Evolutionary conservation across 2,329 filamentous ascomycete genomes (phyloP), one percentile per base, ranked within the genome.

Genomic region (Calonectria multiphialidica): DNA sequence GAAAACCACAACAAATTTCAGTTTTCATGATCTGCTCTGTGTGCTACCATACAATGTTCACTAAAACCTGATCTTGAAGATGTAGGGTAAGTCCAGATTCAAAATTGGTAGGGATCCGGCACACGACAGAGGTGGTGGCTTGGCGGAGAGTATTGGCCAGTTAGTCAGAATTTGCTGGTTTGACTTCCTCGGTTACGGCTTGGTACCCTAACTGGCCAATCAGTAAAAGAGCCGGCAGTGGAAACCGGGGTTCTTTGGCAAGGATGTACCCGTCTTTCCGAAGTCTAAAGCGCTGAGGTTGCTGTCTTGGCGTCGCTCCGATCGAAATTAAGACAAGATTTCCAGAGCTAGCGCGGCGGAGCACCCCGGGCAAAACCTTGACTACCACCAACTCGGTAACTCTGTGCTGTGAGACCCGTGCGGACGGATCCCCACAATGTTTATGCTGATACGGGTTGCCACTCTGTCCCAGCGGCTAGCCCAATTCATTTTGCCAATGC

Each of bases 311-410:
- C 53, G 15, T 40, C 33, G 53, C 33, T 59, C 18, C 40, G 53
- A 59, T 59, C 53, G 53, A 59, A 59, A 59, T 59, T 59, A 59
- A 40, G 35, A 25, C 53, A 8, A 25, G 21, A 40, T 59, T 59
- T 30, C 33, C 35, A 37, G 53, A 13, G 53, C 53, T 59, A 59
- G 53, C 15, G 33, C n/a, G 21, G 8, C 53, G 13, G n/a, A 37
- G n/a, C 53, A 37, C 33, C 33, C 53, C 53, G 1, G 53, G 33
- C 21, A 59, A 59, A 59, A 59, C 53, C 35, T 40, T 40, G 53
- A 59, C 33, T 25, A 59, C 53, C 53, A 23, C 53, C 33, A 40
- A 18, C 21, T 37, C 35, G 21, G 53, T 59, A 37, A 30, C 30
- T 23, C 35, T 23, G 13, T n/a, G 9, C 13, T 23, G 53, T 25